Evolutionary conservation across 225 moss, liverwort and hornwort species (phyloP), one percentile per base, ranked within the genome.

Genomic region (Pseudoscleropodium purum): DNA sequence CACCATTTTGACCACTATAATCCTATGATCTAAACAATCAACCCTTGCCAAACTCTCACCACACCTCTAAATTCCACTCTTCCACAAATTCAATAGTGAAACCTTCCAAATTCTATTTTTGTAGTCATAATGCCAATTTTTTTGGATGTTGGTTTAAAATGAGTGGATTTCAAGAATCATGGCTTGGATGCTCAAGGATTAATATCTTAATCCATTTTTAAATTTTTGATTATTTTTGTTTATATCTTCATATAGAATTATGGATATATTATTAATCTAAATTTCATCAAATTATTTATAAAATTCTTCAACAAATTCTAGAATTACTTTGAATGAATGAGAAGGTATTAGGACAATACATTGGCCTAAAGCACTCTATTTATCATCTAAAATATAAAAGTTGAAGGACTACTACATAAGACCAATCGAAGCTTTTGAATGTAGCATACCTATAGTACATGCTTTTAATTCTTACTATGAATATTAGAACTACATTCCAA

Each of bases 381-480:
- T 0, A 43, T 43, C 43, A 45, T 45, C 2, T 10, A 43, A 74
- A 74, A 45, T 45, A 29, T 18, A 4, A 4, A 75, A 6, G 6
- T 75, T 4, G 5, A 47, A 75, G 4, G 2, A 31, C 4, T 11
- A 6, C 4, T 0, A 2, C 2, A 2, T 30, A 11, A 75, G 11
- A 75, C 4, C 31, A 47, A 49, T 31, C 12, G 2, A 75, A 31
- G 7, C 19, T 49, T 47, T 10, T 31, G 31, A 31, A 19, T 49
- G 13, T 75, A 1, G 13, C 3, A 17, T 74, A 6, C 17, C 5
- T 17, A 9, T 41, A 43, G 15, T 1, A 41, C 15, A 30, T 31
- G 12, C 19, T 75, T 18, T 31, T 5, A 15, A 72, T 17, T 73
- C 43, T 17, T 15, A 43, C 3, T 27, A 69, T 4, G 3, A 73